A percentile compares a stretch with the other conserved stretches of the same genome.
These are phyloP conservation scores for Pythium phragmitis DNA, from an alignment of 352 stramenopile species.

Conservation along the genomic window DNA sequence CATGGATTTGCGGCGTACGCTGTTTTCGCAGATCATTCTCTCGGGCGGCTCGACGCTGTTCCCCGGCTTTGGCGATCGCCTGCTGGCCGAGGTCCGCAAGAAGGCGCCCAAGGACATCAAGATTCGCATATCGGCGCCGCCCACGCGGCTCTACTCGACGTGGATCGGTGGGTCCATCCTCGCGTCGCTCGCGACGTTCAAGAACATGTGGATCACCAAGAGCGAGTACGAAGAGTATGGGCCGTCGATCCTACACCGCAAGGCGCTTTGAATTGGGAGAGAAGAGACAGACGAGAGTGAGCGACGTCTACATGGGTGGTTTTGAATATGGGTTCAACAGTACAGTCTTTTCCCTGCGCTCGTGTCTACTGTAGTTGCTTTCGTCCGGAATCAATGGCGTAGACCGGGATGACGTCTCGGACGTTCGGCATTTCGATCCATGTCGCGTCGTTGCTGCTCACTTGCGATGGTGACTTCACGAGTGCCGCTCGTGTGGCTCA, in stretches of 20 bases:
- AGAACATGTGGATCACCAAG: slow-evolving; percentile 99
- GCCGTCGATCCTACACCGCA: slow-evolving; percentile 95
- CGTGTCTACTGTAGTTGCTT: too few species aligned
- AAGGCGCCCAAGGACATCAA: slow-evolving; percentile 91
- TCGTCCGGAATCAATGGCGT: too few species aligned
- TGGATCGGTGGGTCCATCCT: slow-evolving; percentile 98
- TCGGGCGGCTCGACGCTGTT: slow-evolving; percentile 95
- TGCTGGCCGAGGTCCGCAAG: slow-evolving; percentile 93
- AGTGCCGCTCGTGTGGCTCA: too few species aligned
- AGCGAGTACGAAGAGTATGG: slow-evolving; percentile 98
- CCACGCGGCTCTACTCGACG: slow-evolving; percentile 93
- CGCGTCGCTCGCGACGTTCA: slow-evolving; percentile 96
- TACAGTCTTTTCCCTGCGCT: too few species aligned
- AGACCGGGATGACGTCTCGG: too few species aligned
- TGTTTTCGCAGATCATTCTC: slow-evolving; percentile 93
- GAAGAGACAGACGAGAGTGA: not conserved
- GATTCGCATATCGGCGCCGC: slow-evolving; percentile 95
- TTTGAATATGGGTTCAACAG: not conserved
- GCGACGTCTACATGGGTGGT: not conserved
- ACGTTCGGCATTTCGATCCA: too few species aligned
- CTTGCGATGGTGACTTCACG: too few species aligned
- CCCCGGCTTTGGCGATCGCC: slow-evolving; percentile 93
- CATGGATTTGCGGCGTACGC: slow-evolving; percentile 94
- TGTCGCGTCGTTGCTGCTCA: too few species aligned
- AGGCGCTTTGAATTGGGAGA: slow-evolving; percentile 77